Conservation (phyloP, 768 basidiomycete genomes). For the Lactarius sanguifluus region DNA sequence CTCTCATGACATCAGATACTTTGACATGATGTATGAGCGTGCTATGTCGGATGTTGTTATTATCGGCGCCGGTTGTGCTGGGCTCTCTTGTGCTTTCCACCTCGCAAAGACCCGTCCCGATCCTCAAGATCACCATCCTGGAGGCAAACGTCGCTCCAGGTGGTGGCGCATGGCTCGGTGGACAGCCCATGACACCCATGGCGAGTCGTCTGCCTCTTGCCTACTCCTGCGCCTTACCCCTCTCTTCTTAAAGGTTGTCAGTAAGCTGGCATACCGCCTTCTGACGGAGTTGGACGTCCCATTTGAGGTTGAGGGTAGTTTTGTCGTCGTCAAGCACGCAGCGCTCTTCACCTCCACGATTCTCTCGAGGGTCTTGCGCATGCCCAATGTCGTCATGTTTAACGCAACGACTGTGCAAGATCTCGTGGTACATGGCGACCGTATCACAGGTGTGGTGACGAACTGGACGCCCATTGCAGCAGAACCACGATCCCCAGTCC, state of each 20-base stretch:
- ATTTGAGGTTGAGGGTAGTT: conserved; percentile 75
- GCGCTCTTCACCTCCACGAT: conserved; percentile 79
- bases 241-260: conserved; percentile 53
- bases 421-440: conserved; percentile 63
- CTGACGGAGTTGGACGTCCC: conserved; percentile 66
- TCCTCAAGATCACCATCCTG: conserved; percentile 60
- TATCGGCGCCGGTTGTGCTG: conserved; percentile 66
- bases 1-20: conserved; percentile 50
- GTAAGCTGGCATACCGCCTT: conserved; percentile 75
- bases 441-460: conserved; percentile 53
- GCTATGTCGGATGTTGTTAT: conserved; percentile 77
- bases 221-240: not conserved
- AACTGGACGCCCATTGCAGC: conserved; percentile 48
- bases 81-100: conserved; percentile 72
- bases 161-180: conserved; percentile 76
- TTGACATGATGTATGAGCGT: conserved; percentile 69
- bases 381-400: conserved; percentile 72
- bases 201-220: conserved; percentile 37
- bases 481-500: no score
- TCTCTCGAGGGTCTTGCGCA: conserved; percentile 64
- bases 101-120: conserved; percentile 68
- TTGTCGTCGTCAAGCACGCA: conserved; percentile 80
- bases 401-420: conserved; percentile 84
- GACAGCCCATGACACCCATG: conserved; percentile 80
- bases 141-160: conserved; percentile 73